phyloP scores from a whole-genome alignment of 2,329 filamentous ascomycete species.

The Paecilomyces fulvus region DNA sequence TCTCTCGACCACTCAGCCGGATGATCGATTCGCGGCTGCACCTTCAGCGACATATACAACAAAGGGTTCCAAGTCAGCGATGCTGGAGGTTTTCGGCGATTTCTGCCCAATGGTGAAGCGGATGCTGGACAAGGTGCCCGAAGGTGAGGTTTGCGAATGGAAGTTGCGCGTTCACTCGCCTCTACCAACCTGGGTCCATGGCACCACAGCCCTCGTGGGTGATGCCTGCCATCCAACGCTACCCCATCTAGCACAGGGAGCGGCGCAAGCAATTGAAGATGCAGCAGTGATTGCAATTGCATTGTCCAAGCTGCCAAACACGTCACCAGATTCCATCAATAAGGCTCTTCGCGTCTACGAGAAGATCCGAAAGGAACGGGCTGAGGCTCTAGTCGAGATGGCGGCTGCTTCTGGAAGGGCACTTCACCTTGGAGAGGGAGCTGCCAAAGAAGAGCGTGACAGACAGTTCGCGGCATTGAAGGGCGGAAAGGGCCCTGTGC shows the following conservation, averaged over 20 bases:
- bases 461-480: conserved; percentile 47
- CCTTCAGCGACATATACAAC: conserved; percentile 56
- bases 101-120: conserved; percentile 55
- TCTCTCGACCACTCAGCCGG: conserved; percentile 54
- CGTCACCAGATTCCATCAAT: conserved; percentile 39
- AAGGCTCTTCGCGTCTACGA: conserved; percentile 51
- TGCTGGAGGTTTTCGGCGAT: conserved; percentile 51
- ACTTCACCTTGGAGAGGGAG: conserved; percentile 50
- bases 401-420: conserved; percentile 47
- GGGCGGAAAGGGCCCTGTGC: conserved; percentile 39
- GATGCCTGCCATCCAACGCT: conserved; percentile 57
- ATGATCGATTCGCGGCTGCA: conserved; percentile 51
- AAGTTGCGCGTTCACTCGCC: conserved; percentile 55
- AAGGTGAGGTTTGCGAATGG: conserved; percentile 61
- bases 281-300: conserved; percentile 48
- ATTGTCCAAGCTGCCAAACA: conserved; percentile 41
- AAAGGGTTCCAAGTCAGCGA: conserved; percentile 50
- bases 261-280: conserved; percentile 58
- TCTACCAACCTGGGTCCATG: conserved; percentile 53
- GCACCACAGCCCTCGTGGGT: conserved; percentile 46
- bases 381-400: conserved; percentile 49
- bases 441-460: conserved; percentile 51
- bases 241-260: conserved; percentile 56
- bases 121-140: conserved; percentile 53
- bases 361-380: conserved; percentile 46